Percentiles rank a stretch among this genome's conserved stretches.
Conservation (phyloP, 2,329 filamentous ascomycete genomes). For the Diaporthe batatas region DNA sequence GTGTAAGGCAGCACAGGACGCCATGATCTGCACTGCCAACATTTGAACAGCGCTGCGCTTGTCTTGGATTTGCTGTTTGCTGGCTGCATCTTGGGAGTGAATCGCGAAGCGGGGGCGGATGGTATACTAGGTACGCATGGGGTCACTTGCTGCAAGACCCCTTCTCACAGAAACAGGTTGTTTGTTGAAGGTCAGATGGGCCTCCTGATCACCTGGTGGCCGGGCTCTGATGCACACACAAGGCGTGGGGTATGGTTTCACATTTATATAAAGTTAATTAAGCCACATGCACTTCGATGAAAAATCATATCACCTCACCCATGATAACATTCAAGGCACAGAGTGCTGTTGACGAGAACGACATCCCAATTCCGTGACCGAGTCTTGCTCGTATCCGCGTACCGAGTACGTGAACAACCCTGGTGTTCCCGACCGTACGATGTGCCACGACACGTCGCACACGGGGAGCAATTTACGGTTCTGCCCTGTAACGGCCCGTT, state of each 20-base stretch:
- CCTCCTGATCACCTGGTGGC: slow-evolving; percentile 1
- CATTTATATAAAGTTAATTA: slow-evolving; percentile 28
- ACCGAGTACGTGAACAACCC: not conserved
- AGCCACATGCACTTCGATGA: slow-evolving; percentile 14
- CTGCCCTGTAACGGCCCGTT: not conserved
- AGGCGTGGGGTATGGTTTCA: slow-evolving; percentile 27
- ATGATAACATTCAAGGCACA: not conserved
- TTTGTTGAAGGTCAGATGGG: not conserved
- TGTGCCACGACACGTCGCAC: slow-evolving; percentile 13
- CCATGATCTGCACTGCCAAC: slow-evolving; percentile 39
- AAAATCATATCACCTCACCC: not conserved
- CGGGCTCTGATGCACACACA: not conserved
- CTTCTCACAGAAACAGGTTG: not conserved
- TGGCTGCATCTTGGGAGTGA: slow-evolving; percentile 9
- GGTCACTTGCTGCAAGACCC: not conserved
- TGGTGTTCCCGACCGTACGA: not conserved
- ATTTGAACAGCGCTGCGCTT: slow-evolving; percentile 29
- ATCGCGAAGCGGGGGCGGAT: not conserved
- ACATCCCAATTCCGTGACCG: not conserved
- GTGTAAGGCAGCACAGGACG: slow-evolving; percentile 44
- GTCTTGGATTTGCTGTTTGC: slow-evolving; percentile 18
- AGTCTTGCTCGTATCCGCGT: not conserved
- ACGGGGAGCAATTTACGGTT: not conserved
- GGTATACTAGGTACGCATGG: not conserved
- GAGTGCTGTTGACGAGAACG: not conserved